A percentile compares a stretch with the other conserved stretches of the same genome.
These are phyloP conservation scores for Aspergillus panamensis DNA, from an alignment of 495 filamentous ascomycete species.

Conservation along the genomic window DNA sequence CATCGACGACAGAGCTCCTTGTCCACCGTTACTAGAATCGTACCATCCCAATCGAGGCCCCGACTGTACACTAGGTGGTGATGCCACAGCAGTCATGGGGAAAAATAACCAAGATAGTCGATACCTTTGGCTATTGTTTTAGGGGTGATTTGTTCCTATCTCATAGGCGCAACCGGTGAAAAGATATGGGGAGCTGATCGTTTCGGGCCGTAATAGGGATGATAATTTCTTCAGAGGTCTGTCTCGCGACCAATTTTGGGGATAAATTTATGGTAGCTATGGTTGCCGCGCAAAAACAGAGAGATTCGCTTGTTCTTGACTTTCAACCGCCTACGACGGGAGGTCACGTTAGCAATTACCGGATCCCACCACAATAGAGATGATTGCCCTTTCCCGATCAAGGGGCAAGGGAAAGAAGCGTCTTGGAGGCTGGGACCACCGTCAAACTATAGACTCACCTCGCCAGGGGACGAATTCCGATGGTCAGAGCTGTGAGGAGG, in stretches of 20 bases:
- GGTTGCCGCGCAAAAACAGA: constrained; percentile 14
- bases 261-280: constrained; percentile 5
- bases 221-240: neutral
- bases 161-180: constrained; percentile 21
- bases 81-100: constrained; percentile 96
- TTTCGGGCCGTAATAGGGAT: neutral
- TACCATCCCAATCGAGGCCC: constrained; percentile 61
- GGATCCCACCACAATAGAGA: constrained; percentile 15
- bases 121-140: constrained; percentile 9
- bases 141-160: constrained; percentile 10
- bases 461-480: constrained; percentile 3
- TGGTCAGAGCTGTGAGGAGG: constrained; percentile 2
- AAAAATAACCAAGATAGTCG: constrained; percentile 32
- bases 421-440: neutral
- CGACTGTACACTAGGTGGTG: constrained; percentile 82
- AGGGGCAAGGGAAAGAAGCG: constrained; percentile 1
- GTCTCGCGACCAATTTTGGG: constrained; percentile 8
- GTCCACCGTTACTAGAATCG: constrained; percentile 64
- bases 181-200: constrained; percentile 15
- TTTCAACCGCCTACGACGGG: constrained; percentile 17
- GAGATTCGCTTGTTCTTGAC: constrained; percentile 6
- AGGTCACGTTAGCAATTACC: constrained; percentile 27
- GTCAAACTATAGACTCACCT: constrained; percentile 13
- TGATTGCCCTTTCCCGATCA: constrained; percentile 5
- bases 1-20: constrained; percentile 73